Percentiles rank a stretch among this genome's conserved stretches.
Conservation (phyloP, 2,329 filamentous ascomycete species). For the Xylariaceae sp. region DNA sequence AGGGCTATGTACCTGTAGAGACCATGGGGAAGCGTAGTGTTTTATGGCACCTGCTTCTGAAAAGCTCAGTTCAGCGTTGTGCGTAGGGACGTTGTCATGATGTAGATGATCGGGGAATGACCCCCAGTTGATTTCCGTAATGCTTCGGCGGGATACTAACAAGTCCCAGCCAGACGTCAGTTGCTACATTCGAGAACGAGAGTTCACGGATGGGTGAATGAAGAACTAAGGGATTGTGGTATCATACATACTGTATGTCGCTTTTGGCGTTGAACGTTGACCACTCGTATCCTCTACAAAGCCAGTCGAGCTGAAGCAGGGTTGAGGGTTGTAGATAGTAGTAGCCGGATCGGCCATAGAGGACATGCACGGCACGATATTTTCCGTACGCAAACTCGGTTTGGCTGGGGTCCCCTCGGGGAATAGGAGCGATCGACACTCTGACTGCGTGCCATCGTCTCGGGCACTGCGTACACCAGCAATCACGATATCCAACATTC, state of each 20-base stretch:
- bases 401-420: conserved; percentile 17
- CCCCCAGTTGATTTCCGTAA: conserved; percentile 31
- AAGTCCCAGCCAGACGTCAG: neutral
- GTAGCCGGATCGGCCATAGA: conserved; percentile 28
- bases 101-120: conserved; percentile 11
- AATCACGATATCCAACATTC: conserved; percentile 30
- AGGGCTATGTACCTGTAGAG: conserved; percentile 6
- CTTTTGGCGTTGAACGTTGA: conserved; percentile 10
- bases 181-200: neutral
- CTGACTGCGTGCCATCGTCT: conserved; percentile 8
- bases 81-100: neutral
- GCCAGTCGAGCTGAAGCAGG: conserved; percentile 23
- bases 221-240: neutral
- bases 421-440: conserved; percentile 23
- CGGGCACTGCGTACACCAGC: conserved; percentile 21
- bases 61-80: neutral
- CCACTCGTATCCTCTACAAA: neutral
- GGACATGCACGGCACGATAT: conserved; percentile 23
- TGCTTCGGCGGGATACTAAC: conserved; percentile 30
- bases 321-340: conserved; percentile 27
- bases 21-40: conserved; percentile 4
- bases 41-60: neutral
- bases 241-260: conserved; percentile 22
- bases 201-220: too few relatives aligned
- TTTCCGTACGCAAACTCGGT: conserved; percentile 17